These are phyloP conservation scores for Cordia subcordata DNA, from an alignment of 257 asterid species.

Conservation along the genomic window DNA sequence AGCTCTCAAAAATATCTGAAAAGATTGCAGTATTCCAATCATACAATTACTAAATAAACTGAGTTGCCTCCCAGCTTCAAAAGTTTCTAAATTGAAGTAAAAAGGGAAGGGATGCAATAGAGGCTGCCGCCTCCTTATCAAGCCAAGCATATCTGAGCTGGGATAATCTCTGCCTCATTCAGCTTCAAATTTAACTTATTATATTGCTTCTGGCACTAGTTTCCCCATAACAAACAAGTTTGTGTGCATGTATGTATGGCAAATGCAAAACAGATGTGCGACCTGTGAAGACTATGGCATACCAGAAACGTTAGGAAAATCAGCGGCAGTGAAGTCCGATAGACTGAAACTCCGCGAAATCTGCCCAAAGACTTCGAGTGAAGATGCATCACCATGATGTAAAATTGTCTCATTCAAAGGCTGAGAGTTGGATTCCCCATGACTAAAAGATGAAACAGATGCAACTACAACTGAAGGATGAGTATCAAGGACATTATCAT, in stretches of 20 bases:
- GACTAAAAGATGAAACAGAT: conserved; percentile 52
- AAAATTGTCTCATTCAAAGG: conserved; percentile 42
- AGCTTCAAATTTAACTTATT: no score
- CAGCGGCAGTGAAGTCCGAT: conserved; percentile 83
- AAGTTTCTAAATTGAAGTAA: no score
- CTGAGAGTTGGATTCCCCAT: conserved; percentile 52
- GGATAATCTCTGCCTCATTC: no score
- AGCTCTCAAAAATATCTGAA: conserved; percentile 76
- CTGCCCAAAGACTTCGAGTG: conserved; percentile 74
- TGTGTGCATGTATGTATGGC: no score
- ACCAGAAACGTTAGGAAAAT: conserved; percentile 73
- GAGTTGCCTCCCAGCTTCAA: no score
- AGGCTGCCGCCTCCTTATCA: no score
- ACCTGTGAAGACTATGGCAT: conserved; percentile 3
- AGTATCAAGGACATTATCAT: conserved; percentile 48
- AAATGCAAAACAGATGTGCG: not conserved
- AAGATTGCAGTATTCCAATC: not conserved
- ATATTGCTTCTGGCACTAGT: no score
- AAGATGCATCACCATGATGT: conserved; percentile 44
- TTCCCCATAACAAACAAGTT: no score
- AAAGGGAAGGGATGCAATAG: no score
- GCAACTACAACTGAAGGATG: conserved; percentile 50
- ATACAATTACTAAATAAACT: no score
- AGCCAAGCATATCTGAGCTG: no score
- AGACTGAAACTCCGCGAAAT: conserved; percentile 86